Base-by-base conservation (phyloP, 495 filamentous ascomycete species). In the Tricharina praecox region DNA sequence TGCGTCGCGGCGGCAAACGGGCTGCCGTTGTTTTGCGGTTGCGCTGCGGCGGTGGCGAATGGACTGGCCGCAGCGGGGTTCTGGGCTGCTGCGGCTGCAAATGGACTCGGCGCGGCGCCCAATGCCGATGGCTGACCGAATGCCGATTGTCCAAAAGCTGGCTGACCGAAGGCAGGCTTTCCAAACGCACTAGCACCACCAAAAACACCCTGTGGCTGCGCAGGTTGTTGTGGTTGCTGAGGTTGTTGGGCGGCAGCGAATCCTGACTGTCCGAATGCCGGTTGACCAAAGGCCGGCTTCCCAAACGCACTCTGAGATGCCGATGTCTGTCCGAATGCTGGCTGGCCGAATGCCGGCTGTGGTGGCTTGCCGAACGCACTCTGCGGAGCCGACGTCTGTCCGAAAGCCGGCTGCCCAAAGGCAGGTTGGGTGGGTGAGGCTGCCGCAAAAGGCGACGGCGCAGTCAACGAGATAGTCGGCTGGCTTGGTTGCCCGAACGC, bases 301-400 rank as follows among this genome's bases (percentile, higher is more conserved):
- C 62, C 60, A 47, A 65, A 63, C 13, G 62, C 52, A 5, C 56
- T 54, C 50, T 68, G 66, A 10, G 55, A 23, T 10, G 28, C 19
- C 8, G 43, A 46, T 19, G 45, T 24, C 20, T 48, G 45, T 13
- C 67, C 62, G 32, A 67, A 58, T 21, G 59, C 55, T 13, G 65
- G 47, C 28, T 63, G 60, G 4, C 67, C 67, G 46, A 69, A 64
- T 3, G 59, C 50, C n/a, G 66, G 60, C 11, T 53, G 53, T 8
- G 45, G 23, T 11, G 26, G 50, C 15, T 16, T 32, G 21, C 40
- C 40, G 39, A 69, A 68, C 5, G 58, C 43, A 4, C 62, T 50
- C 30, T 56, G 53, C 7, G 40, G 48, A 25, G 39, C 23, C 19
- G 60, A 20, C 3, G 44, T 30, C 40, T 43, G 40, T 13, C 67